These are phyloP conservation scores for Cryptomeria japonica DNA, from an alignment of 75 land plant species.

Conservation along the genomic window DNA sequence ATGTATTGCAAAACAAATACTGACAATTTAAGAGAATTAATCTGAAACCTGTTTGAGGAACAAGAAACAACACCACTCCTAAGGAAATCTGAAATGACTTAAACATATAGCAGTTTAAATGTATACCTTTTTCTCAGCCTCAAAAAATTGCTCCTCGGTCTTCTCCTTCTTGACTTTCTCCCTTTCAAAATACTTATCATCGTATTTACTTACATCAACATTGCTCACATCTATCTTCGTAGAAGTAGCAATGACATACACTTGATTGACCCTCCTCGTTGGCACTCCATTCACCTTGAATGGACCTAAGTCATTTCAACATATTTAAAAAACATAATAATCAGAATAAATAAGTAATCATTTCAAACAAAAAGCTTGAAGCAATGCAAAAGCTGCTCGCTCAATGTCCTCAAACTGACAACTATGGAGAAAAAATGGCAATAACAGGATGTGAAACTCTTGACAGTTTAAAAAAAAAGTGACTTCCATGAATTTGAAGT, in stretches of 20 bases:
- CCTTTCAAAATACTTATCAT: conserved; percentile 45
- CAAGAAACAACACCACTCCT: no score
- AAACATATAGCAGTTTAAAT: background rate
- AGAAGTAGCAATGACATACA: conserved; percentile 60
- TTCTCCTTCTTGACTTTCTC: conserved; percentile 46
- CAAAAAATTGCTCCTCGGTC: conserved; percentile 45
- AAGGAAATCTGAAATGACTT: no score
- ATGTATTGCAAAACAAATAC: background rate
- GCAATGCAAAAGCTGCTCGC: background rate
- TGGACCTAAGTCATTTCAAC: conserved; percentile 36
- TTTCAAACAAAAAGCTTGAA: background rate
- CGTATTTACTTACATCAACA: conserved; percentile 39
- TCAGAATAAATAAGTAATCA: background rate
- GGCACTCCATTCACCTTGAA: conserved; percentile 69
- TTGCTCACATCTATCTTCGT: conserved; percentile 52
- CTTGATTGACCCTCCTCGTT: conserved; percentile 57
- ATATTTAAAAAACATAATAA: background rate
- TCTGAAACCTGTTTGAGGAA: no score
- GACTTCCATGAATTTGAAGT: no score
- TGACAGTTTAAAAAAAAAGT: no score
- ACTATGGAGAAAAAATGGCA: background rate
- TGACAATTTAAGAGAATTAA: no score
- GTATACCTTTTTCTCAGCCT: conserved; percentile 53
- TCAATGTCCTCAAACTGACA: background rate
- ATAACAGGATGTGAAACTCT: background rate